Evolutionary conservation across 169 alveolate genomes (phyloP), one percentile per base, ranked within the genome.

Genomic region (Cryptosporidium parvum): DNA sequence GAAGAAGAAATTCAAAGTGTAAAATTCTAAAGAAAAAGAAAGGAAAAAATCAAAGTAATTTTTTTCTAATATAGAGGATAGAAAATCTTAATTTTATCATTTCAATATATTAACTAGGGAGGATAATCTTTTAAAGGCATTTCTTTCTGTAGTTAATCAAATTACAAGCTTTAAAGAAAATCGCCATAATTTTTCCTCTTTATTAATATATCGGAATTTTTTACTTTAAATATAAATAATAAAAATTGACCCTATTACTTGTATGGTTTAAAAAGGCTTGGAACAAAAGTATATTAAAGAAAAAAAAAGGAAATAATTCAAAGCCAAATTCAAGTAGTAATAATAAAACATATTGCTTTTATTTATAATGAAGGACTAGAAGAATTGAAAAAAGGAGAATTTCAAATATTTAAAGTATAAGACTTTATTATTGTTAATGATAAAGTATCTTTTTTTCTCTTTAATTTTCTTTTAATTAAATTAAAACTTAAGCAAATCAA

Each of bases 1-100:
- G 72, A 35, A 65, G 72, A 65, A 26, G 48, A 53, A 56, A 56
- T 56, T 56, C 29, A 56, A 56, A 26, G 67, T 26, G 26, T 8
- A 65, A 65, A 14, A 35, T 33, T 31, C 29, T 21, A 18, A 7
- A 21, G 3, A 26, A 7, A 26, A 56, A 56, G 18, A 9, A 56
- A 26, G 14, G 10, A 56, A 56, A 1, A 6, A 56, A 56, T 2
- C 16, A n/a, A 26, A 9, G 26, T 3, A n/a, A 21, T 56, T n/a
- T 56, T 21, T 23, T 5, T 21, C 18, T 53, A 16, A 1, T 2
- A 5, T 5, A 9, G 8, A n/a, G 14, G 35, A 26, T 37, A 1
- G 29, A 10, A 56, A 56, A 0, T 56, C 7, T 56, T 56, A 2
- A 9, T 56, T 56, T 56, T n/a, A 26, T 56, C 14, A 26, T 10